Evolutionary conservation across 805 yeast species (phyloP).

Genomic region (Candida pseudoglaebosa): DNA sequence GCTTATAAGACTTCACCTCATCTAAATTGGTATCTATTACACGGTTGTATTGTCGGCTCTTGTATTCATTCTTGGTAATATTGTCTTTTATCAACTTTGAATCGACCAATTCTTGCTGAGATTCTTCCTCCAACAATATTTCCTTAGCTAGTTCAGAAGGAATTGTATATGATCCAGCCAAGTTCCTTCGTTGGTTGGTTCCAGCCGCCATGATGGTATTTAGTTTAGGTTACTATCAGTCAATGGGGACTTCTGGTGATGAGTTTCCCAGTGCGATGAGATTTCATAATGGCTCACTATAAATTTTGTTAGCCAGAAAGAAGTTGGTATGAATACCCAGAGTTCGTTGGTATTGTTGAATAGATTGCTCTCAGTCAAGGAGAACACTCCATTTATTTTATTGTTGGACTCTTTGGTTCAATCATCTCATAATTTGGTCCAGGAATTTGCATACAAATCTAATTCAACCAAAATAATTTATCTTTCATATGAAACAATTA

Average conservation of each 20-base stretch:
- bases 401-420: constrained; percentile 69
- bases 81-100: constrained; percentile 15
- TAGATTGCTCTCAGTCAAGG: constrained; percentile 66
- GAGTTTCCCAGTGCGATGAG: neutral
- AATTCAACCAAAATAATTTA: constrained; percentile 38
- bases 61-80: constrained; percentile 23
- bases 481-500: constrained; percentile 66
- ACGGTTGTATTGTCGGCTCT: constrained; percentile 23
- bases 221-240: neutral
- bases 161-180: constrained; percentile 29
- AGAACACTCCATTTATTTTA: constrained; percentile 68
- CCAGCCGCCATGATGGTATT: neutral
- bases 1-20: constrained; percentile 34
- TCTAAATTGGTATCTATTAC: constrained; percentile 21
- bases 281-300: neutral
- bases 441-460: constrained; percentile 51
- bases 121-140: constrained; percentile 19
- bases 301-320: constrained; percentile 1
- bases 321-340: constrained; percentile 26
- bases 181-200: constrained; percentile 12
- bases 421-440: constrained; percentile 52
- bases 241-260: neutral
- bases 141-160: constrained; percentile 25
- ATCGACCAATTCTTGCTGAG: constrained; percentile 13
- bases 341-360: constrained; percentile 51